Evolutionary conservation across 495 filamentous ascomycete species (phyloP).

Genomic region (Antarctomyces pellizariae): DNA sequence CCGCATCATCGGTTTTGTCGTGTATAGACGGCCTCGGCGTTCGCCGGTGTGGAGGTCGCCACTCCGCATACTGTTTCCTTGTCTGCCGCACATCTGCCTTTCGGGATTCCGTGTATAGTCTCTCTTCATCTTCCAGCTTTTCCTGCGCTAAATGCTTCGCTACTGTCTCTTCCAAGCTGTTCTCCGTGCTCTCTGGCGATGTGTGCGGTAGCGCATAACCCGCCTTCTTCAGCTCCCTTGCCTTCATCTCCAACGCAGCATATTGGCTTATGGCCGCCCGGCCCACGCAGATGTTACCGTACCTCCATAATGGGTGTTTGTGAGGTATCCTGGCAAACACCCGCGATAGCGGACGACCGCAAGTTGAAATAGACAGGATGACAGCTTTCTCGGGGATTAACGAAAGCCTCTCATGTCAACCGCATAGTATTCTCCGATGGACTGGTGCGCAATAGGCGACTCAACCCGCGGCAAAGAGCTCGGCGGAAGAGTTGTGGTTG

Average conservation of each 20-base stretch:
- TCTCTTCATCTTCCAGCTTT: neutral
- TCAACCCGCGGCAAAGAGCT: conserved; percentile 3
- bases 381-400: conserved; percentile 6
- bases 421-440: conserved; percentile 1
- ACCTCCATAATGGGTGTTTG: conserved; percentile 20
- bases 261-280: conserved; percentile 21
- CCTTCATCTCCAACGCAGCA: too few relatives aligned
- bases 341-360: conserved; percentile 21
- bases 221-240: too few relatives aligned
- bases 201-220: conserved; percentile 2
- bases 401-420: conserved; percentile 9
- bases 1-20: too few relatives aligned
- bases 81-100: conserved; percentile 1
- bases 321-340: conserved; percentile 26
- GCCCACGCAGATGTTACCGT: conserved; percentile 24
- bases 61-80: too few relatives aligned
- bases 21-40: too few relatives aligned
- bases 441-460: neutral
- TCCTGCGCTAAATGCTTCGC: neutral
- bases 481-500: conserved; percentile 1
- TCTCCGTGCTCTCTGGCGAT: conserved; percentile 9
- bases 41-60: too few relatives aligned
- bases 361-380: conserved; percentile 12
- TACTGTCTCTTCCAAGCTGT: neutral
- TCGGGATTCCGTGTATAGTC: neutral